Conservation (phyloP, 2,329 filamentous ascomycete genomes). For the Albifimbria verrucaria region DNA sequence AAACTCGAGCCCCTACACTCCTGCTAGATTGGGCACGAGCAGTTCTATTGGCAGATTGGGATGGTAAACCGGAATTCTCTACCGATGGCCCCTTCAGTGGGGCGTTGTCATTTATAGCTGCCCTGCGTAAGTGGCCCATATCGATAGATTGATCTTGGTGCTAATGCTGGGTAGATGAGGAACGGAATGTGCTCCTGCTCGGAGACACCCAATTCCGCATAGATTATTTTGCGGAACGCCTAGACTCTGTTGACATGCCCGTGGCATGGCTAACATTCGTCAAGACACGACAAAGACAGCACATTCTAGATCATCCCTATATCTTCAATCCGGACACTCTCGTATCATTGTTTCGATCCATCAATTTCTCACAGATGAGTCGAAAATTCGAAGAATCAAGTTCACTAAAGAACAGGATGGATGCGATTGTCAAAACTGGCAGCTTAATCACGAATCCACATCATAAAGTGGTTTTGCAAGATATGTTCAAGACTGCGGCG, state of each 20-base stretch:
- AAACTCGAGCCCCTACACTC: constrained; percentile 53
- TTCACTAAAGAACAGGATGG: constrained; percentile 53
- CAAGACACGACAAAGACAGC: constrained; percentile 60
- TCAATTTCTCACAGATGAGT: constrained; percentile 87
- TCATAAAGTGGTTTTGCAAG: constrained; percentile 59
- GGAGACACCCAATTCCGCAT: constrained; percentile 69
- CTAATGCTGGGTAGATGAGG: constrained; percentile 45
- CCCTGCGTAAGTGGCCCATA: constrained; percentile 59
- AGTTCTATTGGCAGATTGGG: constrained; percentile 76
- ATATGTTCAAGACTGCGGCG: constrained; percentile 63
- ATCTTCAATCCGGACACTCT: constrained; percentile 71
- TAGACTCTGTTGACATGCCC: constrained; percentile 74
- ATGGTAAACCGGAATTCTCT: constrained; percentile 67
- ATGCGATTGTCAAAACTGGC: constrained; percentile 50
- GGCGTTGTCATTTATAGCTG: constrained; percentile 69
- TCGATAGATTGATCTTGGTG: not conserved
- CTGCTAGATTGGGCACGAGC: constrained; percentile 71
- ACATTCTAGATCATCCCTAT: constrained; percentile 78
- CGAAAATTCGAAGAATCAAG: constrained; percentile 69
- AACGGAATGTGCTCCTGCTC: constrained; percentile 61
- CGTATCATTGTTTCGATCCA: constrained; percentile 80
- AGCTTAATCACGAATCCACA: constrained; percentile 54
- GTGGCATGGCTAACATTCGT: constrained; percentile 64
- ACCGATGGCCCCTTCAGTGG: constrained; percentile 72
- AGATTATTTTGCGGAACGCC: constrained; percentile 69